Percentiles rank a stretch among this genome's conserved stretches.
These are phyloP conservation scores for Pholiota conissans DNA, from an alignment of 768 basidiomycete genomes.

Conservation along the genomic window DNA sequence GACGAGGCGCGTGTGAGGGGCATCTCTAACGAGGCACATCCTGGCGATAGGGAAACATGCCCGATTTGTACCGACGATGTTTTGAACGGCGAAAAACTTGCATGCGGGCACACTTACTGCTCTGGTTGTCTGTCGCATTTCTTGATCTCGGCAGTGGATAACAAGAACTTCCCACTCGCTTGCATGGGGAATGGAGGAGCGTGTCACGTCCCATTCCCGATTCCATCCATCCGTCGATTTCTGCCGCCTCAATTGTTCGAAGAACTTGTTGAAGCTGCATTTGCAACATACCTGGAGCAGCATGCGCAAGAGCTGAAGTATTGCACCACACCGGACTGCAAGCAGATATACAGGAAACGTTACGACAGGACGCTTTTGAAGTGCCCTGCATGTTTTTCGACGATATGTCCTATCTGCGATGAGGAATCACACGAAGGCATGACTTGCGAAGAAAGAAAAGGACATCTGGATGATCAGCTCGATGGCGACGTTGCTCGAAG, in stretches of 20 bases:
- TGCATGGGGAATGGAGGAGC: conserved; percentile 63
- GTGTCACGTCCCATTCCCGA: conserved; percentile 53
- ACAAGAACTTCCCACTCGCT: conserved; percentile 53
- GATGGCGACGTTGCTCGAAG: conserved; percentile 38
- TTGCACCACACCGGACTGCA: conserved; percentile 75
- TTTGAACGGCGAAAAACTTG: conserved; percentile 39
- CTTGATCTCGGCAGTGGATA: conserved; percentile 39
- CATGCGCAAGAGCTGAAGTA: conserved; percentile 59
- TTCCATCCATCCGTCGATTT: conserved; percentile 50
- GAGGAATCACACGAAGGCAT: conserved; percentile 52
- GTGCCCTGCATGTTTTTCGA: conserved; percentile 53
- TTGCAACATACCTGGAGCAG: conserved; percentile 52
- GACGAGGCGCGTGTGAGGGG: conserved; percentile 31
- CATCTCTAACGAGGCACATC: not conserved
- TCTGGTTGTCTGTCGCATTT: conserved; percentile 48
- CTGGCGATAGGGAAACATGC: conserved; percentile 31
- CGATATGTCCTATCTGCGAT: conserved; percentile 49
- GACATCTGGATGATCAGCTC: conserved; percentile 36
- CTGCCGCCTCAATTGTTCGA: conserved; percentile 51
- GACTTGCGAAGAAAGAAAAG: conserved; percentile 41
- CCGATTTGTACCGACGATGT: conserved; percentile 55
- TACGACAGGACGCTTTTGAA: conserved; percentile 28
- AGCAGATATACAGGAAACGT: conserved; percentile 55
- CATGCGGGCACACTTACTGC: conserved; percentile 54
- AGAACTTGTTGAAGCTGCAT: conserved; percentile 54